Percentiles rank a stretch among this genome's conserved stretches.
phyloP scores from a whole-genome alignment of 2,329 filamentous ascomycete genomes.

The Stachybotrys chartarum region DNA sequence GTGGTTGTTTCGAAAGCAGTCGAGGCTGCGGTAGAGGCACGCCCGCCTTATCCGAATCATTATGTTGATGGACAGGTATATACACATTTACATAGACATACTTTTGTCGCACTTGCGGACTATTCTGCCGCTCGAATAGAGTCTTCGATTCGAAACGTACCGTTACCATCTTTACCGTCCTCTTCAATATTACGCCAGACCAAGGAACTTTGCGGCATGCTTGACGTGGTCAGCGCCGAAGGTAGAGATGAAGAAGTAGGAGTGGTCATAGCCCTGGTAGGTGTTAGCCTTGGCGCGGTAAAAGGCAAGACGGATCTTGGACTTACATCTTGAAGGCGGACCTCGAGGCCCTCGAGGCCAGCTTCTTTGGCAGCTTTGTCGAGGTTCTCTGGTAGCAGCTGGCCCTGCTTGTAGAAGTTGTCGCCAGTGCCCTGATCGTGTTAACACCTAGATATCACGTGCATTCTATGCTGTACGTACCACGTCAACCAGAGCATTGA shows the following conservation, averaged over 20 bases:
- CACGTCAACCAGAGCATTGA: slow-evolving; percentile 83
- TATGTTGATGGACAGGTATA: background rate
- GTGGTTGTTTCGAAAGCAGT: no score
- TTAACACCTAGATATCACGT: background rate
- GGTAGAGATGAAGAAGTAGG: slow-evolving; percentile 90
- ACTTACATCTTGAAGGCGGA: slow-evolving; percentile 71
- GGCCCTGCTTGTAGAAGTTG: slow-evolving; percentile 92
- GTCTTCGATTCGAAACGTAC: no score
- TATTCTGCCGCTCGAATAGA: background rate
- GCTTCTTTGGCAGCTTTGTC: slow-evolving; percentile 69
- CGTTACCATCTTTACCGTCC: background rate
- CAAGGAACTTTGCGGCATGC: slow-evolving; percentile 80
- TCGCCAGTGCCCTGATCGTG: slow-evolving; percentile 72
- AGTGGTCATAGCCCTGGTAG: slow-evolving; percentile 80
- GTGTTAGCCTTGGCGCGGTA: slow-evolving; percentile 2
- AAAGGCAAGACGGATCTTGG: slow-evolving; percentile 13
- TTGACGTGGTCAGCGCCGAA: slow-evolving; percentile 88
- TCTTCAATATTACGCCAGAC: slow-evolving; percentile 17
- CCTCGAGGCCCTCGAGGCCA: slow-evolving; percentile 63
- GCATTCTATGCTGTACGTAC: slow-evolving; percentile 38
- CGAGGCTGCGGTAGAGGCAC: no score
- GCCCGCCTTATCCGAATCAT: no score
- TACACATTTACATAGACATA: background rate
- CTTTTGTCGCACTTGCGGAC: background rate
- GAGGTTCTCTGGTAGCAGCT: slow-evolving; percentile 92